Conservation (phyloP, 805 yeast species). For the Nakazawaea anatomiae region DNA sequence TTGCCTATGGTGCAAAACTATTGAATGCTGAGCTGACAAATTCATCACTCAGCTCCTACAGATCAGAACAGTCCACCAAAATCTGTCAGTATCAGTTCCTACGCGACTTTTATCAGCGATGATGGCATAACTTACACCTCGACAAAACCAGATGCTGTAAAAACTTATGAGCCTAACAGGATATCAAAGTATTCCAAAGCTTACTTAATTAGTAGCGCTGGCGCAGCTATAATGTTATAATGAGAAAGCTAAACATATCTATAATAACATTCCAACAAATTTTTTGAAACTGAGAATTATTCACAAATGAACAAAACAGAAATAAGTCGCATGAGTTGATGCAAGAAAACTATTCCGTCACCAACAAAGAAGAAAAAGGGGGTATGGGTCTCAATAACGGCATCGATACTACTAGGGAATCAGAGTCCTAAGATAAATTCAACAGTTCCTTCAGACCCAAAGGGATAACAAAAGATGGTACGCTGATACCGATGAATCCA, state of each 20-base stretch:
- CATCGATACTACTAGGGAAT: too few species aligned
- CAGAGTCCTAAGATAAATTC: too few species aligned
- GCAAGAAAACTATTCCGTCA: too few species aligned
- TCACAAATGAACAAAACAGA: too few species aligned
- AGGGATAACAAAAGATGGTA: not conserved
- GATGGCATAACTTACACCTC: not conserved
- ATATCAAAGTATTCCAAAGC: not conserved
- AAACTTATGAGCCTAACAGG: not conserved
- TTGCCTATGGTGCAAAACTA: not conserved
- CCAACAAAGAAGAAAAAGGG: too few species aligned
- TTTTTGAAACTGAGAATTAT: not conserved
- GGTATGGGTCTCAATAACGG: too few species aligned
- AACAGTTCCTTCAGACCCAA: not conserved
- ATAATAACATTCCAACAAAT: not conserved
- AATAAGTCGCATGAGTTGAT: too few species aligned
- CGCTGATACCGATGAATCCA: not conserved
- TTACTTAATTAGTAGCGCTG: not conserved
- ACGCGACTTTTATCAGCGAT: not conserved
- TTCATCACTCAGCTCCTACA: not conserved
- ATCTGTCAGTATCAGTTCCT: not conserved
- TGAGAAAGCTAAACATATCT: not conserved
- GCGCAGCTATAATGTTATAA: not conserved
- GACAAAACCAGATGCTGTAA: not conserved
- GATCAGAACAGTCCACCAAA: not conserved
- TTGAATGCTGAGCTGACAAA: not conserved